Conservation (phyloP, 1,284 basidiomycete genomes). For the Tylopilus sp. region DNA sequence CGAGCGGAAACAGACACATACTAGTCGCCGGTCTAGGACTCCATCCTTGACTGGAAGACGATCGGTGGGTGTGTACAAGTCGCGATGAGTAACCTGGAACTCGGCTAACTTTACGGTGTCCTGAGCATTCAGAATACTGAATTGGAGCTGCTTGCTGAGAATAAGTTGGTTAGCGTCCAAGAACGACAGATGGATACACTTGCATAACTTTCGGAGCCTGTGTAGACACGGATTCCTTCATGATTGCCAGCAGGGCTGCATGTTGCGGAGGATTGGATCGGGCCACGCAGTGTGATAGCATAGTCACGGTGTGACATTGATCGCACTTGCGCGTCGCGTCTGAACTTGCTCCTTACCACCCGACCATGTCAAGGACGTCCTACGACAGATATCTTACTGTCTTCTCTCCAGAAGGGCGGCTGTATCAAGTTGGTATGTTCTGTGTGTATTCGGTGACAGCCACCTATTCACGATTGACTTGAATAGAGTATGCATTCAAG, state of each 20-base stretch:
- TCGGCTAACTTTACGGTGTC: conserved; percentile 93
- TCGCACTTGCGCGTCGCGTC: conserved; percentile 56
- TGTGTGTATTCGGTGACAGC: background rate
- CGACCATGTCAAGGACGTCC: conserved; percentile 77
- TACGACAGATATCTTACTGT: conserved; percentile 90
- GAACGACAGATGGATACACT: conserved; percentile 30
- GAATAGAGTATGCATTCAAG: conserved; percentile 97
- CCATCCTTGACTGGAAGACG: conserved; percentile 87
- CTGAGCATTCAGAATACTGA: conserved; percentile 87
- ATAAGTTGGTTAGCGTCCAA: conserved; percentile 13
- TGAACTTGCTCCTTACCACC: conserved; percentile 14
- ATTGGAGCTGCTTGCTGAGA: conserved; percentile 88
- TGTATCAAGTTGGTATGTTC: conserved; percentile 94
- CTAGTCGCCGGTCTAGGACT: conserved; percentile 85
- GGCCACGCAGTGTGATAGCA: conserved; percentile 17
- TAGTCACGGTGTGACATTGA: conserved; percentile 18
- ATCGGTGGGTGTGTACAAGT: conserved; percentile 82
- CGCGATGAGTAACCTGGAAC: conserved; percentile 90
- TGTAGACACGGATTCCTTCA: conserved; percentile 88
- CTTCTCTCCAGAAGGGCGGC: conserved; percentile 90
- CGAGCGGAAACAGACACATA: conserved; percentile 39
- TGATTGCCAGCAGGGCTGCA: conserved; percentile 35
- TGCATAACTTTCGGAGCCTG: conserved; percentile 92
- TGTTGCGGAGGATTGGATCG: too few species aligned
- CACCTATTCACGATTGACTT: background rate